phyloP scores from a whole-genome alignment of 495 filamentous ascomycete genomes.

The Pseudoneurospora amorphoporcata region DNA sequence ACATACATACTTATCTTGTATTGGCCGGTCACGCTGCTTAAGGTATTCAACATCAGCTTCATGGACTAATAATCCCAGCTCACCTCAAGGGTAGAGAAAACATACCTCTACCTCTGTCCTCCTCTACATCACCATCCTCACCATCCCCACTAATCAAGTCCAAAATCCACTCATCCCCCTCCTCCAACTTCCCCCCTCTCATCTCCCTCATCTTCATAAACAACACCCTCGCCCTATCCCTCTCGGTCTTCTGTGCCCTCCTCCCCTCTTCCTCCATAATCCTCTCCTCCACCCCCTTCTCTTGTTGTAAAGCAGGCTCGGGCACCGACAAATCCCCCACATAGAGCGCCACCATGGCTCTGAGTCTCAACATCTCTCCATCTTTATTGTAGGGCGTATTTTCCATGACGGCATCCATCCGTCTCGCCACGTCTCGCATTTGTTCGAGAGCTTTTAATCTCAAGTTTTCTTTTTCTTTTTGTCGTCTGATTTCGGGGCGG shows the following conservation, averaged over 20 bases:
- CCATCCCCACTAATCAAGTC: conserved; percentile 12
- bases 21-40: not conserved
- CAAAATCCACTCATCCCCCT: conserved; percentile 18
- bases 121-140: conserved; percentile 4
- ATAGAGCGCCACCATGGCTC: conserved; percentile 60
- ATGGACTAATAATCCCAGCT: not conserved
- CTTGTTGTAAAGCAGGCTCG: not conserved
- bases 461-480: conserved; percentile 15
- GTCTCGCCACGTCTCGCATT: conserved; percentile 41
- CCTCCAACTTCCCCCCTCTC: conserved; percentile 18
- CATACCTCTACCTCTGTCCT: conserved; percentile 5
- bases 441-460: conserved; percentile 15
- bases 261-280: conserved; percentile 16
- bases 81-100: conserved; percentile 12
- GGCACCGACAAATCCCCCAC: conserved; percentile 47
- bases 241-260: conserved; percentile 14
- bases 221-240: conserved; percentile 15
- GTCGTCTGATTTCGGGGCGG: not conserved
- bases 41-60: not conserved
- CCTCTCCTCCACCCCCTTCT: conserved; percentile 5
- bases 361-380: conserved; percentile 45
- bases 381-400: conserved; percentile 55
- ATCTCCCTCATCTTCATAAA: conserved; percentile 19
- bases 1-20: too few species aligned
- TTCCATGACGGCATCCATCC: conserved; percentile 54